A percentile compares a stretch with the other conserved stretches of the same genome.
Evolutionary conservation across 139 green algal species (phyloP).

Genomic region (Spirogloea muscicola): DNA sequence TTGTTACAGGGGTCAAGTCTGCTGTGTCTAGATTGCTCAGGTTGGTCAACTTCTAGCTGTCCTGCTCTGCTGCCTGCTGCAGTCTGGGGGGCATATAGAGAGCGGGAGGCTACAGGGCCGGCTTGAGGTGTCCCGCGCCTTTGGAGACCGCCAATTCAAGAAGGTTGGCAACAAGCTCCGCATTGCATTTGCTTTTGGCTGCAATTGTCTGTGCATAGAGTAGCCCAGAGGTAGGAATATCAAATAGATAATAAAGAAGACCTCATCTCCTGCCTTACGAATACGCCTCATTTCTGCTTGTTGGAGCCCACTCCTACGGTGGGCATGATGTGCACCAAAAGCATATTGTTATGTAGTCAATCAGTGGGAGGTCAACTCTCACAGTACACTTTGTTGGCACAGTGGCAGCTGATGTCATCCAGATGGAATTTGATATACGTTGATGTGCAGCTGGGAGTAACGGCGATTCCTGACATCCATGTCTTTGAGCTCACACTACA

Average conservation of each 20-base stretch:
- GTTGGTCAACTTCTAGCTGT: no score
- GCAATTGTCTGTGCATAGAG: background rate
- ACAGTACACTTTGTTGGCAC: background rate
- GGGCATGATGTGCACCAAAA: background rate
- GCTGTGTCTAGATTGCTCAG: no score
- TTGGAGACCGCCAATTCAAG: constrained; percentile 63
- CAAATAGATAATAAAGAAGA: no score
- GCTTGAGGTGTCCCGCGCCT: constrained; percentile 63
- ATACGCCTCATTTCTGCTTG: background rate
- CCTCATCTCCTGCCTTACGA: no score
- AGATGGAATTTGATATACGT: background rate
- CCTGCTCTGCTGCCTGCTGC: background rate
- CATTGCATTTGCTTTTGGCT: background rate
- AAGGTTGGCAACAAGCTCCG: constrained; percentile 29
- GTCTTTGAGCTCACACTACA: constrained; percentile 21
- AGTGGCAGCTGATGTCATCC: background rate
- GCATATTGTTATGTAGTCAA: background rate
- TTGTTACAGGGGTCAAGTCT: no score
- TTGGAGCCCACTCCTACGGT: background rate
- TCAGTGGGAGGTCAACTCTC: background rate
- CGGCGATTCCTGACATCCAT: constrained; percentile 16
- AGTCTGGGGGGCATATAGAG: constrained; percentile 56
- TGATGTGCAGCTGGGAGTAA: constrained; percentile 16
- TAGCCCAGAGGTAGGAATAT: no score
- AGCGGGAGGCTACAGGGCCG: constrained; percentile 59